Evolutionary conservation across 208 protist genomes (phyloP), one percentile per base, ranked within the genome.

Genomic region (Trypanosoma rangeli): DNA sequence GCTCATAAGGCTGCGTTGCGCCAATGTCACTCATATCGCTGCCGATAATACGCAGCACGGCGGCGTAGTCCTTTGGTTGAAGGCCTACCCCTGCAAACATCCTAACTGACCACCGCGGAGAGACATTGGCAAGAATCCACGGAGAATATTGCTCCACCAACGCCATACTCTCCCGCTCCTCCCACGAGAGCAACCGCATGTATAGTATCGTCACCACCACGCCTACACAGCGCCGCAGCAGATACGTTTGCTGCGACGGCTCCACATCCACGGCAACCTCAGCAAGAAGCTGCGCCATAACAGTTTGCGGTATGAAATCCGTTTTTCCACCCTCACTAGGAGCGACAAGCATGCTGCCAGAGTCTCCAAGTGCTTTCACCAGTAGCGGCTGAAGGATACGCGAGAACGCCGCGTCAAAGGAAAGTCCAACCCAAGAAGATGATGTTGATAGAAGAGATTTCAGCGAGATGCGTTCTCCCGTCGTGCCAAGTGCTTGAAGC

Each of bases 41-140:
- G 28, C 65, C 58, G 12, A 77, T 0, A 35, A 77, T 31, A 37
- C 31, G 59, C 26, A 77, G 64, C 48, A 71, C 52, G 24, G 15
- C 18, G 9, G 37, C 5, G 18, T 64, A 42, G 13, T 63, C 28
- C 10, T 54, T 22, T 10, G 46, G 18, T 0, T 67, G 28, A 48
- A 71, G 39, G 39, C 16, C 28, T 26, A 28, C 18, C 16, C n/a
- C 49, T 50, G 72, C 29, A 53, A 77, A 67, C 56, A 77, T 64
- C 42, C 10, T 53, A 13, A 71, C 52, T 37, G 64, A 68, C 72
- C 72, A 77, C 16, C 29, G 44, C 58, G 72, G 72, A 20, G 64
- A 29, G 31, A 77, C 50, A 48, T 77, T 66, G 20, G 64, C 72
- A 16, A 77, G 60, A 67, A 77, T 63, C 72, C 72, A 77, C 15